A percentile compares a stretch with the other conserved stretches of the same genome.
Evolutionary conservation across 257 asterid species (phyloP).

Genomic region (Ballota nigra): DNA sequence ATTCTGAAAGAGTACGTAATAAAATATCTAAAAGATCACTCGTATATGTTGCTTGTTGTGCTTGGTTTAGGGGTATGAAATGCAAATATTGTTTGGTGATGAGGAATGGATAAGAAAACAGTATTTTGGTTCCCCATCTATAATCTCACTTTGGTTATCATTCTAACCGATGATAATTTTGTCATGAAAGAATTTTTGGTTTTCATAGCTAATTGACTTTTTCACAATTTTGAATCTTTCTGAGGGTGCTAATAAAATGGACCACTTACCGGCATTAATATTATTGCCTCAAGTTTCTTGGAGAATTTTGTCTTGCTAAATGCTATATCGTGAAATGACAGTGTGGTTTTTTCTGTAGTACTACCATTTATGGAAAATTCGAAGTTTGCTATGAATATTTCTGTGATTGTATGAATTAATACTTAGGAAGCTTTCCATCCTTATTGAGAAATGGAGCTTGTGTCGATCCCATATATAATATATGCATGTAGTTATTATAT

Average conservation of each 20-base stretch:
- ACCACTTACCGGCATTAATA: not conserved
- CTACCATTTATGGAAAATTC: not conserved
- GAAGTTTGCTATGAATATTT: not conserved
- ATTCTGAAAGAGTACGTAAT: conserved; percentile 70
- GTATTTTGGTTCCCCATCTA: not conserved
- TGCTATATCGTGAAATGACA: not conserved
- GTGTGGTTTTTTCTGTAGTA: not conserved
- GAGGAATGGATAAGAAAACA: not conserved
- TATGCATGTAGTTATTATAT: not conserved
- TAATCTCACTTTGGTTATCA: not conserved
- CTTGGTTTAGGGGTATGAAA: not conserved
- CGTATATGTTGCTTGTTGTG: not conserved
- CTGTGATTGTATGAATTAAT: not conserved
- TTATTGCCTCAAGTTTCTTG: not conserved
- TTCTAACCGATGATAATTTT: not conserved
- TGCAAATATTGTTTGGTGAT: not conserved
- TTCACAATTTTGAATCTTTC: not conserved
- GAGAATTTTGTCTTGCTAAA: not conserved
- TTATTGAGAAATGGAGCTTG: not conserved
- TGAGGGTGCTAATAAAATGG: not conserved
- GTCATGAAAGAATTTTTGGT: not conserved
- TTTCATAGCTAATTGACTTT: not conserved
- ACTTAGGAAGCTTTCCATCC: not conserved
- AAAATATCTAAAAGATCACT: conserved; percentile 1
- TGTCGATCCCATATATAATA: no score